Evolutionary conservation across 1,139 yeast species (phyloP).

Genomic region (Candida tropicalis): DNA sequence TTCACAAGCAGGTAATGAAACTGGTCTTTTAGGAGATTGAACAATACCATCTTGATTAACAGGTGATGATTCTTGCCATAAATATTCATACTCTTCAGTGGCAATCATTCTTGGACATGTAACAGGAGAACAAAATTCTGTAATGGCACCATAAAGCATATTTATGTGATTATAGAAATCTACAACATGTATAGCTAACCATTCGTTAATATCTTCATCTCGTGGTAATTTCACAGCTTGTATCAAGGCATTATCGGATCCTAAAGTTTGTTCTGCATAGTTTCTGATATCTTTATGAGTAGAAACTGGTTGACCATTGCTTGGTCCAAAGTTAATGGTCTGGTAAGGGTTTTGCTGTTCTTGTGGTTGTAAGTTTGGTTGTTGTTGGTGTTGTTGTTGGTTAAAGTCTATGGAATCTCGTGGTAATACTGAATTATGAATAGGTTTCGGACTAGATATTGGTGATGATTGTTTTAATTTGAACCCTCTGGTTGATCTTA

Average conservation of each 20-base stretch:
- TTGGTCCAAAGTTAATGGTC: slow-evolving; percentile 26
- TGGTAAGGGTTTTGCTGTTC: slow-evolving; percentile 27
- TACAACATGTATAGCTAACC: slow-evolving; percentile 94
- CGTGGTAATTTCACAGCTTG: slow-evolving; percentile 94
- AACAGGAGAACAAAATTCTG: slow-evolving; percentile 91
- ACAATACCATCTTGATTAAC: slow-evolving; percentile 29
- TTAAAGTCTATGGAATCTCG: slow-evolving; percentile 8
- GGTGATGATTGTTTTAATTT: slow-evolving; percentile 47
- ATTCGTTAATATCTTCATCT: slow-evolving; percentile 90
- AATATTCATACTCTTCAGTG: slow-evolving; percentile 92
- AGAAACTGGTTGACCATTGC: slow-evolving; percentile 44
- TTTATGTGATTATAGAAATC: slow-evolving; percentile 94
- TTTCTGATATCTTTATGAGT: slow-evolving; percentile 73
- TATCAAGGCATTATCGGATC: slow-evolving; percentile 85
- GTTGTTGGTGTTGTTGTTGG: slow-evolving; percentile 7
- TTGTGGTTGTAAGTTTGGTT: slow-evolving; percentile 27
- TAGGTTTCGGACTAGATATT: slow-evolving; percentile 44
- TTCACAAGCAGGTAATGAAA: slow-evolving; percentile 82
- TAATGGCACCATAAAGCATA: slow-evolving; percentile 94
- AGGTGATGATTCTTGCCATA: slow-evolving; percentile 78
- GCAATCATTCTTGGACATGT: slow-evolving; percentile 98
- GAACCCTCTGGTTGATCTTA: slow-evolving; percentile 58
- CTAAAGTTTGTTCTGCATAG: slow-evolving; percentile 93
- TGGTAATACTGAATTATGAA: slow-evolving; percentile 38
- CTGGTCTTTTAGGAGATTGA: slow-evolving; percentile 57